Percentiles rank a stretch among this genome's conserved stretches.
Conservation (phyloP, 495 filamentous ascomycete genomes). For the Xanthoparmelia taractica region DNA sequence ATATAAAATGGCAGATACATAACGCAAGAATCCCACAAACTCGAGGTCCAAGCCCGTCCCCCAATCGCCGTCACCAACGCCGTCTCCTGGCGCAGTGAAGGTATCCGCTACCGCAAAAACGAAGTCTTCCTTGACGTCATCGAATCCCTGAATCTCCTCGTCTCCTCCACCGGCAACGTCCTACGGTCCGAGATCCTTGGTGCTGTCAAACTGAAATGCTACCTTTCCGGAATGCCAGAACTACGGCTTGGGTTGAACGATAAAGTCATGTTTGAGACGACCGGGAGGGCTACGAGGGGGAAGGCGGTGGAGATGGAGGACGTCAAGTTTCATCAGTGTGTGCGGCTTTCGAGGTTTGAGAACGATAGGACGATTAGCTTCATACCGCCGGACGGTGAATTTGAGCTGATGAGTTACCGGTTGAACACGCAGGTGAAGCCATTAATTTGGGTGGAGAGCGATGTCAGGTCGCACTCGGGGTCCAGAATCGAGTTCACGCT, state of each 20-base stretch:
- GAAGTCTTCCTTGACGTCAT: conserved; percentile 98
- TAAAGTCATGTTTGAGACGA: conserved; percentile 99
- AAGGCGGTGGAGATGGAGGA: conserved; percentile 99
- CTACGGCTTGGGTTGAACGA: conserved; percentile 92
- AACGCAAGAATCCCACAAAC: conserved; percentile 97
- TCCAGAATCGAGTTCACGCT: conserved; percentile 97
- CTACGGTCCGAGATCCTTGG: conserved; percentile 95
- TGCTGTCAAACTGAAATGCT: conserved; percentile 99
- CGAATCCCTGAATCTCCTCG: conserved; percentile 93
- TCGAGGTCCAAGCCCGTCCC: conserved; percentile 97
- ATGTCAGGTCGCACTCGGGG: conserved; percentile 90
- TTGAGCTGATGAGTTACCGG: conserved; percentile 99
- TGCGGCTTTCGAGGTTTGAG: conserved; percentile 90
- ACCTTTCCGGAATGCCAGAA: conserved; percentile 97
- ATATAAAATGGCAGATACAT: conserved; percentile 58
- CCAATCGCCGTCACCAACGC: conserved; percentile 98
- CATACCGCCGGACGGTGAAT: conserved; percentile 96
- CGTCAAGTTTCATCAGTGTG: conserved; percentile 99
- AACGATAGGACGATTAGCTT: conserved; percentile 99
- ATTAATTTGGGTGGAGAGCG: conserved; percentile 97
- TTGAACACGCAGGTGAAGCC: conserved; percentile 98
- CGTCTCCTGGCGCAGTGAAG: conserved; percentile 95
- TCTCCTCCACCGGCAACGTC: conserved; percentile 90
- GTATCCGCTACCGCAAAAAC: conserved; percentile 98
- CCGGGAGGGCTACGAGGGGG: conserved; percentile 84